Evolutionary conservation across 1,139 yeast species (phyloP).

Genomic region (Yamadazyma kanchanaburiensis): DNA sequence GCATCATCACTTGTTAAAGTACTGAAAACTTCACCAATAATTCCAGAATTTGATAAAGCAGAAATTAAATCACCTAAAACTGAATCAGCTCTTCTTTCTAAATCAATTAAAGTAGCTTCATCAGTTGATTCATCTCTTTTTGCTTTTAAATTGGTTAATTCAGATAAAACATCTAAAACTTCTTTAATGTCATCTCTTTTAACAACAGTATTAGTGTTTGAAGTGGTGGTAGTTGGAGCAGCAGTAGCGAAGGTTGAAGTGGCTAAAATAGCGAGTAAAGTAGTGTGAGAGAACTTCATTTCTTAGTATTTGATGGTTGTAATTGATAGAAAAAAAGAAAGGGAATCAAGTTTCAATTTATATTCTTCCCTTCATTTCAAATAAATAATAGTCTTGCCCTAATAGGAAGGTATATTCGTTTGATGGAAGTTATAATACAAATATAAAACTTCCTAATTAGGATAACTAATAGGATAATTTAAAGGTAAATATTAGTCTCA

Average conservation of each 20-base stretch:
- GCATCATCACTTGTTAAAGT: conserved; percentile 31
- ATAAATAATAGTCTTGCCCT: too few species aligned
- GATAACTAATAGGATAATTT: too few species aligned
- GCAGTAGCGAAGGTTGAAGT: conserved; percentile 38
- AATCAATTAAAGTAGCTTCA: conserved; percentile 24
- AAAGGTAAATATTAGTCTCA: too few species aligned
- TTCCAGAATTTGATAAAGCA: conserved; percentile 40
- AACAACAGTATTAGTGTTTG: conserved; percentile 23
- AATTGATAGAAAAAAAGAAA: conserved; percentile 2
- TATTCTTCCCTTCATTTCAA: too few species aligned
- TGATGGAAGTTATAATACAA: too few species aligned
- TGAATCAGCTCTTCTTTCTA: conserved; percentile 38
- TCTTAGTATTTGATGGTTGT: conserved; percentile 1
- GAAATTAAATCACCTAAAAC: conserved; percentile 35
- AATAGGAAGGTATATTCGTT: too few species aligned
- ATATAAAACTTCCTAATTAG: too few species aligned
- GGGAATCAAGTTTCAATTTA: conserved; percentile 1
- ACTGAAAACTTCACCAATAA: conserved; percentile 35
- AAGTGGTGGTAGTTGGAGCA: conserved; percentile 28
- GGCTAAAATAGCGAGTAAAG: conserved; percentile 42
- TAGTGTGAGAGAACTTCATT: conserved; percentile 44
- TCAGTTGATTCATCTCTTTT: conserved; percentile 35
- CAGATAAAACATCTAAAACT: conserved; percentile 31
- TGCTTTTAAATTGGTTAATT: conserved; percentile 27
- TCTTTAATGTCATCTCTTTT: conserved; percentile 37